Conservation (phyloP, 202 grass and related monocot species). For the Setaria italica region DNA sequence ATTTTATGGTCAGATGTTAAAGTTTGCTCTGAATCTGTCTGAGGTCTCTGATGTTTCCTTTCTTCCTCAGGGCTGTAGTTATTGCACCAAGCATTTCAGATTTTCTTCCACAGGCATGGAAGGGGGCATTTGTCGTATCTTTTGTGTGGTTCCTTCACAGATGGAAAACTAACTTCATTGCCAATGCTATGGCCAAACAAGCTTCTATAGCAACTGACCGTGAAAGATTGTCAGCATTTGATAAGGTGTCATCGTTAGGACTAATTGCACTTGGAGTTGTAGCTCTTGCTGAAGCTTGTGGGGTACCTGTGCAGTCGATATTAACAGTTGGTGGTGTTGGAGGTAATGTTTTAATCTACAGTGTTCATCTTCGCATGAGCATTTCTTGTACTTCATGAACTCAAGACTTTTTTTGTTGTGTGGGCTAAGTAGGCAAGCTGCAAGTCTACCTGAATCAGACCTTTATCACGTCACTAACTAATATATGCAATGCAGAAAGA, state of each 20-base stretch:
- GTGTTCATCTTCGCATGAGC: neutral
- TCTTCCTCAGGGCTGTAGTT: constrained; percentile 52
- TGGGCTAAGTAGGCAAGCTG: neutral
- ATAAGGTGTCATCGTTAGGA: constrained; percentile 71
- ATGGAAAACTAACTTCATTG: constrained; percentile 73
- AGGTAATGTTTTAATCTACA: constrained; percentile 50
- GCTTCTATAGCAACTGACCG: constrained; percentile 35
- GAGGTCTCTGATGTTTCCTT: constrained; percentile 28
- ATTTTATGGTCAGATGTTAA: neutral
- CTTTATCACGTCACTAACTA: constrained; percentile 3
- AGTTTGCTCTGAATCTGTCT: neutral
- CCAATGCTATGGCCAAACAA: constrained; percentile 43
- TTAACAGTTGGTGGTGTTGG: constrained; percentile 77
- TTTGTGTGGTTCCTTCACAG: constrained; percentile 80
- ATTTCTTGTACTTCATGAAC: neutral
- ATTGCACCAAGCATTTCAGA: constrained; percentile 60
- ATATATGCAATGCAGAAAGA: neutral
- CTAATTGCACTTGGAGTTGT: constrained; percentile 67
- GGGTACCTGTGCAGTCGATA: constrained; percentile 75
- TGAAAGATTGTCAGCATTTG: constrained; percentile 69
- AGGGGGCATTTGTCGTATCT: constrained; percentile 60
- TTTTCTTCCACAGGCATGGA: constrained; percentile 67
- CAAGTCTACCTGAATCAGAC: constrained; percentile 3
- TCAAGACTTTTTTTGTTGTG: neutral
- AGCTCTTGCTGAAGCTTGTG: constrained; percentile 73